Evolutionary conservation across 495 filamentous ascomycete genomes (phyloP), one percentile per base, ranked within the genome.

Genomic region (Clavariopsis aquatica): DNA sequence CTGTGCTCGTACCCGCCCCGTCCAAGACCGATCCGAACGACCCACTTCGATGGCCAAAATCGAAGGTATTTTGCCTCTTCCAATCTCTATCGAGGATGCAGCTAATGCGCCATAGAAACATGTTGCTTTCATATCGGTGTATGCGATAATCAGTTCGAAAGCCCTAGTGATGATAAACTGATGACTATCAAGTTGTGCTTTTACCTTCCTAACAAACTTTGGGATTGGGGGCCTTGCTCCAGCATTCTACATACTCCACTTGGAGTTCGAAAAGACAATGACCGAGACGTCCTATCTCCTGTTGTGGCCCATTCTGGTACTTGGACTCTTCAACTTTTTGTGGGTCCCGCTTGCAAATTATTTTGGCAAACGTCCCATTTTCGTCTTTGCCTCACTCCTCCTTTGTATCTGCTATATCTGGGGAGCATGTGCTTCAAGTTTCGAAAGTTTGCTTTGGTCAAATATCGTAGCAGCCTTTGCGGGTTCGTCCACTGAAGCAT

Each of bases 311-410:
- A 73, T 75, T 51, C 64, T 75, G 13, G 70, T 74, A 0, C 64
- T 75, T 12, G 73, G 73, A 0, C 10, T 71, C 0, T 75, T 75
- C 52, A 75, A 75, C 57, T 75, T 75, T 66, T 70, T 75, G 49
- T 75, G 73, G 73, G 73, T 75, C 9, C 73, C 73, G 3, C 47
- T 75, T 9, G 73, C 73, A 0, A 74, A 74, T 43, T 74, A 73
- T 53, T 72, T 75, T 47, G 73, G 73, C n/a, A 74, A 75, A 54
- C 59, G 73, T 27, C 73, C 73, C 22, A 55, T 74, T 28, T 75
- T 75, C 41, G 72, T 74, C 19, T 71, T 75, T 29, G 58, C 70
- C 3, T 69, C 59, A 5, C 54, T 71, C 5, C 59, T 75, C 31
- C 70, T 75, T 69, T 75, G 65, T 49, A 43, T 71, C 9, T 65